Conservation (phyloP, 345 rosid species). For the Cardamine occulta region DNA sequence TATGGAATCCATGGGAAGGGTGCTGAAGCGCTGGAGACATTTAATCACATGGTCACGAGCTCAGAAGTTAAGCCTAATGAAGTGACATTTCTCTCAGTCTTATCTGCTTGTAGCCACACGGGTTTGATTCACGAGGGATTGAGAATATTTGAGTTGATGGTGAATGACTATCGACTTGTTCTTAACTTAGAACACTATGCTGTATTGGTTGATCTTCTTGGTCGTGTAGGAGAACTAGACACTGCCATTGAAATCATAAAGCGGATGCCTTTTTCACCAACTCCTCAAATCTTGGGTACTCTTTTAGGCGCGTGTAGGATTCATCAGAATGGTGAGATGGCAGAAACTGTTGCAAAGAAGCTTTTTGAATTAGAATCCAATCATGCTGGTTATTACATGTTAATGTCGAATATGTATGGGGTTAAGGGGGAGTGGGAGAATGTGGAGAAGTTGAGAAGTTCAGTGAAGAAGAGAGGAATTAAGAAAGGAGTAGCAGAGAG, state of each 20-base stretch:
- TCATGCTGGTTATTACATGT: slow-evolving; percentile 58
- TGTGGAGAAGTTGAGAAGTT: slow-evolving; percentile 48
- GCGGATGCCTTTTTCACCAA: slow-evolving; percentile 52
- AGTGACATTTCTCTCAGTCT: slow-evolving; percentile 56
- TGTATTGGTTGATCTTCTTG: slow-evolving; percentile 68
- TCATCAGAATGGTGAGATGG: slow-evolving; percentile 57
- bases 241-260: slow-evolving; percentile 50
- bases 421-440: slow-evolving; percentile 54
- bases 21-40: slow-evolving; percentile 48
- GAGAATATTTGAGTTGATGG: slow-evolving; percentile 54
- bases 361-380: slow-evolving; percentile 55
- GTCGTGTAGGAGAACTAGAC: slow-evolving; percentile 54
- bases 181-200: slow-evolving; percentile 58
- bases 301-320: slow-evolving; percentile 66
- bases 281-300: slow-evolving; percentile 56
- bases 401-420: slow-evolving; percentile 65
- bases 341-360: slow-evolving; percentile 53
- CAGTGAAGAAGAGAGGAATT: slow-evolving; percentile 52
- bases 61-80: slow-evolving; percentile 51
- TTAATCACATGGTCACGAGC: slow-evolving; percentile 46
- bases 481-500: slow-evolving; percentile 52
- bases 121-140: slow-evolving; percentile 58
- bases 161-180: slow-evolving; percentile 39
- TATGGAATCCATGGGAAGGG: slow-evolving; percentile 61
- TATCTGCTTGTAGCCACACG: slow-evolving; percentile 67